These are phyloP conservation scores for Zygoascus tannicola DNA, from an alignment of 805 yeast genomes.

Conservation along the genomic window DNA sequence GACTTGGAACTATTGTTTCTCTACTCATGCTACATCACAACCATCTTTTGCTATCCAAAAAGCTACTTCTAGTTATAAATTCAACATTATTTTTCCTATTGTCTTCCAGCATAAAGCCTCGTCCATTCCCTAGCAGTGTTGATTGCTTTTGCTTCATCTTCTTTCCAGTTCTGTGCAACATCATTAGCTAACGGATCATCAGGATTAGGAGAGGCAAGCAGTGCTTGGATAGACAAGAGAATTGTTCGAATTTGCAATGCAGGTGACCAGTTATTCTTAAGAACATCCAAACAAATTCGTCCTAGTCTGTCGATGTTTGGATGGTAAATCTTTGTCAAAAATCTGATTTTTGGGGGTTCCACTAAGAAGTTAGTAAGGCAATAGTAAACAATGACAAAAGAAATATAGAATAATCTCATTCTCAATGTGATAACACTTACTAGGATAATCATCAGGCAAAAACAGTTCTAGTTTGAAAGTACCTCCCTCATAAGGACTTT, in stretches of 20 bases:
- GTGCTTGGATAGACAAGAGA: slow-evolving; percentile 81
- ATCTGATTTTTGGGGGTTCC: slow-evolving; percentile 95
- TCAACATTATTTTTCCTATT: too few species aligned
- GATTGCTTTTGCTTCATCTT: slow-evolving; percentile 70
- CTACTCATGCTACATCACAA: too few species aligned
- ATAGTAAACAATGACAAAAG: too few species aligned
- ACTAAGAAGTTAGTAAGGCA: slow-evolving; percentile 26
- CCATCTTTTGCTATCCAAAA: too few species aligned
- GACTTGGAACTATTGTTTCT: too few species aligned
- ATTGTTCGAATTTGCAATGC: slow-evolving; percentile 94
- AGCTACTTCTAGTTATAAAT: too few species aligned
- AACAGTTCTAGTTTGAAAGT: slow-evolving; percentile 73
- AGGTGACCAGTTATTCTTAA: slow-evolving; percentile 94
- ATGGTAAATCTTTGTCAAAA: slow-evolving; percentile 88
- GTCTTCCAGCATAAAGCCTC: slow-evolving; percentile 52
- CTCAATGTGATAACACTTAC: slow-evolving; percentile 19
- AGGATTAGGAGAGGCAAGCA: slow-evolving; percentile 93
- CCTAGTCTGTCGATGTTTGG: slow-evolving; percentile 95
- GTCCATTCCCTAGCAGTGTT: slow-evolving; percentile 76
- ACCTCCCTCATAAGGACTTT: slow-evolving; percentile 82
- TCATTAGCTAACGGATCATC: slow-evolving; percentile 98
- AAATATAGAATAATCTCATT: slow-evolving; percentile 1
- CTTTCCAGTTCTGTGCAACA: slow-evolving; percentile 95
- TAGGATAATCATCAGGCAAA: slow-evolving; percentile 94
- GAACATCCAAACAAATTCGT: slow-evolving; percentile 87